Conservation (phyloP, 192 early-diverging fungal species). For the Podila verticillata region DNA sequence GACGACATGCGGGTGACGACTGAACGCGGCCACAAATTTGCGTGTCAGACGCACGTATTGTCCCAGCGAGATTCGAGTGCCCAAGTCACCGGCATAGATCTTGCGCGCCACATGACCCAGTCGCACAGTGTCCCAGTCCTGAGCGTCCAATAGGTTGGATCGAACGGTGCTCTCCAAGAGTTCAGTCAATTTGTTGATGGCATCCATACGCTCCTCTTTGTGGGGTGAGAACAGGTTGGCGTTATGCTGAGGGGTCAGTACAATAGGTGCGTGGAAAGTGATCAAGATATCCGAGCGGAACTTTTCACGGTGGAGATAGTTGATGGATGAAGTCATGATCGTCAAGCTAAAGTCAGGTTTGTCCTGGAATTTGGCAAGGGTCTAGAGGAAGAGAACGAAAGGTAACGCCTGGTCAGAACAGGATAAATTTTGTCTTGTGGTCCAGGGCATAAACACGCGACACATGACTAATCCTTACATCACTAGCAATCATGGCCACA, state of each 20-base stretch:
- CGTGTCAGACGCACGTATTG: slow-evolving; percentile 50
- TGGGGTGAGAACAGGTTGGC: slow-evolving; percentile 25
- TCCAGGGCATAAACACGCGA: not conserved
- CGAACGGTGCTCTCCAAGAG: slow-evolving; percentile 39
- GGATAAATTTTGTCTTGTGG: not conserved
- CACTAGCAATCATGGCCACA: slow-evolving; percentile 54
- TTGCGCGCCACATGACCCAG: slow-evolving; percentile 53
- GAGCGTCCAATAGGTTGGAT: slow-evolving; percentile 45
- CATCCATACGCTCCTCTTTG: slow-evolving; percentile 32
- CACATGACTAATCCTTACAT: slow-evolving; percentile 27
- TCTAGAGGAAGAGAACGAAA: slow-evolving; percentile 26
- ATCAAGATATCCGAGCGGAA: slow-evolving; percentile 55
- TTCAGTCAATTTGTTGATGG: slow-evolving; percentile 45
- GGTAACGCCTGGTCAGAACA: not conserved
- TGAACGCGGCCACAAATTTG: slow-evolving; percentile 46
- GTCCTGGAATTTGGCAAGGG: slow-evolving; percentile 39
- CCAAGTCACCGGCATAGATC: slow-evolving; percentile 49
- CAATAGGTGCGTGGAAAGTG: slow-evolving; percentile 51
- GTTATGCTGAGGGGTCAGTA: slow-evolving; percentile 51
- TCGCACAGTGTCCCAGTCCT: slow-evolving; percentile 51
- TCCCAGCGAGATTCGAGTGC: slow-evolving; percentile 51
- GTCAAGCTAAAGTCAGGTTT: slow-evolving; percentile 46
- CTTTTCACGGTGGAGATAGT: slow-evolving; percentile 53
- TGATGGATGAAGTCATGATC: slow-evolving; percentile 49
- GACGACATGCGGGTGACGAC: slow-evolving; percentile 19